Percentiles rank a stretch among this genome's conserved stretches.
phyloP scores from a whole-genome alignment of 495 filamentous ascomycete species.

The Daldinia childiae region DNA sequence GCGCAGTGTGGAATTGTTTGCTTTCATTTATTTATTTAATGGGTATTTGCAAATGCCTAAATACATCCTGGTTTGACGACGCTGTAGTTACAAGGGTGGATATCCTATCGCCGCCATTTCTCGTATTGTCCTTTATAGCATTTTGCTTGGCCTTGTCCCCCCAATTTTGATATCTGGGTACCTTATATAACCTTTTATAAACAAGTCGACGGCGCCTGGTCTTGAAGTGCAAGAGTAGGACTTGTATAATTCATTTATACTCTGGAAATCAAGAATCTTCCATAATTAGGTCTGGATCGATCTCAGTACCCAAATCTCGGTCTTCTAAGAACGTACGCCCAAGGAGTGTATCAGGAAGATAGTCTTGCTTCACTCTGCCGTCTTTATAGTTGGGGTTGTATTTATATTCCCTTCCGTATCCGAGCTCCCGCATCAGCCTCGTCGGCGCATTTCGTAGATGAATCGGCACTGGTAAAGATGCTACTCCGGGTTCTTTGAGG shows the following conservation, averaged over 20 bases:
- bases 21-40: background rate
- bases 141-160: background rate
- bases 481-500: conserved; percentile 79
- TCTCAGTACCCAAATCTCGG: conserved; percentile 76
- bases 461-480: conserved; percentile 79
- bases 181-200: background rate
- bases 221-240: background rate
- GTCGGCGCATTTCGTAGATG: conserved; percentile 94
- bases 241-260: conserved; percentile 1
- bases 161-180: background rate
- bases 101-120: background rate
- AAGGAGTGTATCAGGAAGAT: conserved; percentile 77
- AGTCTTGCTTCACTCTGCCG: conserved; percentile 88
- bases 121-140: background rate
- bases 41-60: background rate
- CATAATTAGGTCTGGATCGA: conserved; percentile 69
- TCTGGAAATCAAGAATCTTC: conserved; percentile 33
- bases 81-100: background rate
- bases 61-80: background rate
- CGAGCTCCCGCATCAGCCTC: conserved; percentile 89
- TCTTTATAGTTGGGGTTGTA: conserved; percentile 91
- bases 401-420: conserved; percentile 91
- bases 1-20: too few species aligned
- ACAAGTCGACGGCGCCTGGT: background rate
- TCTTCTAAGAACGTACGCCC: conserved; percentile 83